Evolutionary conservation across 1,284 basidiomycete genomes (phyloP).

Genomic region (Grifola frondosa): DNA sequence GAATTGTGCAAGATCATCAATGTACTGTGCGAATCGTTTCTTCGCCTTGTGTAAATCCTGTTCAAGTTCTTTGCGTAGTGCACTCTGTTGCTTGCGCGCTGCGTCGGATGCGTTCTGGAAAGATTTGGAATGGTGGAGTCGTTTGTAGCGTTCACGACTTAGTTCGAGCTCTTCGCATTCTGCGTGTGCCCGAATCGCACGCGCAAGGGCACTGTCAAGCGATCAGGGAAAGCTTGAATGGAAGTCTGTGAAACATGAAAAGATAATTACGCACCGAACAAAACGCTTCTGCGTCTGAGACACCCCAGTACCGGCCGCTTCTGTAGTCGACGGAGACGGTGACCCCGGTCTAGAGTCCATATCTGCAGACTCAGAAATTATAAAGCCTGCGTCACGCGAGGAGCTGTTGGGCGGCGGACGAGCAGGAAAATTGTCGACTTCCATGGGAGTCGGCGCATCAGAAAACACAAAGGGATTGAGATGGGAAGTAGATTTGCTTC

Average conservation of each 20-base stretch:
- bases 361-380: background rate
- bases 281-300: constrained; percentile 13
- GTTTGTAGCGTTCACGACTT: too few species aligned
- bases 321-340: background rate
- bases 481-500: too few species aligned
- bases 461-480: too few species aligned
- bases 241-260: background rate
- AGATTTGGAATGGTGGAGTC: too few species aligned
- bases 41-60: background rate
- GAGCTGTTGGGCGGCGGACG: background rate
- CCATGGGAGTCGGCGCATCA: too few species aligned
- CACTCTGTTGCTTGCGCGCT: constrained; percentile 5
- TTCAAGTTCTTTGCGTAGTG: constrained; percentile 6
- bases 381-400: background rate
- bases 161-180: too few species aligned
- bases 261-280: constrained; percentile 6
- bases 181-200: too few species aligned
- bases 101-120: constrained; percentile 2
- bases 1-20: constrained; percentile 9
- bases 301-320: background rate
- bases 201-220: too few species aligned
- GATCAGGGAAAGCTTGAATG: too few species aligned
- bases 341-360: background rate
- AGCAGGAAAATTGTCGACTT: too few species aligned
- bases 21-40: constrained; percentile 8